Evolutionary conservation across 345 rosid species (phyloP).

Genomic region (Moringa oleifera): DNA sequence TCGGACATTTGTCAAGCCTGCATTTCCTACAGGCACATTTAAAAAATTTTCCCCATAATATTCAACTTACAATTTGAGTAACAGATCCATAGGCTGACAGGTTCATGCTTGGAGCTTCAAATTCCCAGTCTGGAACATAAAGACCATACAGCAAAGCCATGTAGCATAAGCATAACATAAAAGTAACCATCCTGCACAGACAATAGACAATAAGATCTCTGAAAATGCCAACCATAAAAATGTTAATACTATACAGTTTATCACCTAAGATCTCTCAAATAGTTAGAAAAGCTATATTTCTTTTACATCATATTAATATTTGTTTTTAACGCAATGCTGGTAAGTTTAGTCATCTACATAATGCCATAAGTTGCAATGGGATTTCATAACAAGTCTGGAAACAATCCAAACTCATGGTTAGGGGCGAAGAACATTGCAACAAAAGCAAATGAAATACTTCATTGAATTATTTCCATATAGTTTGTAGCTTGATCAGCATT

Average conservation of each 20-base stretch:
- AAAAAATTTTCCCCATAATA: no score
- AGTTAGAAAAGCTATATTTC: no score
- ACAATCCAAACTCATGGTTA: no score
- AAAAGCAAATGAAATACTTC: not conserved
- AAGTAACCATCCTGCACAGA: conserved; percentile 40
- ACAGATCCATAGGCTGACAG: conserved; percentile 18
- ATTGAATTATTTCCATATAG: not conserved
- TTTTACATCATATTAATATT: no score
- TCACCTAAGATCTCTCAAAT: not conserved
- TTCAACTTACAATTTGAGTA: conserved; percentile 39
- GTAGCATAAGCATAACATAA: conserved; percentile 31
- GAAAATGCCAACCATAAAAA: not conserved
- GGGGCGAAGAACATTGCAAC: not conserved
- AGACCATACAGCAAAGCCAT: conserved; percentile 47
- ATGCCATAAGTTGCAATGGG: not conserved
- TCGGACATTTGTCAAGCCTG: no score
- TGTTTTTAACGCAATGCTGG: no score
- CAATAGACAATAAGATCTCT: conserved; percentile 11
- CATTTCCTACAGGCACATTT: no score
- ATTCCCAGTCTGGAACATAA: conserved; percentile 55
- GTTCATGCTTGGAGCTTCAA: conserved; percentile 26
- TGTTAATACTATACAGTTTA: no score
- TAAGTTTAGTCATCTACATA: not conserved
- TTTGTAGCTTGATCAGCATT: no score
- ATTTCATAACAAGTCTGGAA: not conserved